Evolutionary conservation across 768 basidiomycete genomes (phyloP).

Genomic region (Butyriboletus loyo): DNA sequence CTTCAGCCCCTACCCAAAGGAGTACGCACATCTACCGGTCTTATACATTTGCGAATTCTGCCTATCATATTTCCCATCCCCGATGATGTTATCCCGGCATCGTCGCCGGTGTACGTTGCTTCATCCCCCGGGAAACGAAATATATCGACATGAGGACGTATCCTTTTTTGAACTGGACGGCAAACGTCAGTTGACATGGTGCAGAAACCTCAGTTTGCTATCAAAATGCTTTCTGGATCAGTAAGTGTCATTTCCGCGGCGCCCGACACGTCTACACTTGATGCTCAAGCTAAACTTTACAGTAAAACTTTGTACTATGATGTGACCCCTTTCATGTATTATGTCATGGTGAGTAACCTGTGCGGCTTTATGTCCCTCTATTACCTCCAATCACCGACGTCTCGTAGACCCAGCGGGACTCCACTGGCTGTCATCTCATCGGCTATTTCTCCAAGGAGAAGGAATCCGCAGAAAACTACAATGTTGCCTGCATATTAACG

Average conservation of each 20-base stretch:
- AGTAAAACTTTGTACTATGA: conserved; percentile 99
- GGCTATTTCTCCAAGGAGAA: conserved; percentile 99
- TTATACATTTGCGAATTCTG: conserved; percentile 99
- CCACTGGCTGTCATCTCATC: conserved; percentile 87
- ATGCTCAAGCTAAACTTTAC: conserved; percentile 22
- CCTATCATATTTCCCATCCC: conserved; percentile 86
- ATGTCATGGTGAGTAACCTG: conserved; percentile 78
- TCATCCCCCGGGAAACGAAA: conserved; percentile 98
- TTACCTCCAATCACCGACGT: conserved; percentile 8
- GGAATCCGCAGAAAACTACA: conserved; percentile 96
- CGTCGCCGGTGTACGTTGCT: conserved; percentile 85
- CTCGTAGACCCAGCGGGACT: conserved; percentile 74
- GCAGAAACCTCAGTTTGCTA: conserved; percentile 91
- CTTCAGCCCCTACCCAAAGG: conserved; percentile 98
- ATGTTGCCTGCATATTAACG: conserved; percentile 98
- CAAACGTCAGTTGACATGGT: conserved; percentile 92
- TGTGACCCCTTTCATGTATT: conserved; percentile 99
- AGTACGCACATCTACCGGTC: conserved; percentile 93
- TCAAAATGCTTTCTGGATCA: conserved; percentile 99
- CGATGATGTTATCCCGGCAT: conserved; percentile 89
- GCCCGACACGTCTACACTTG: not conserved
- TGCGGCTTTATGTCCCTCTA: conserved; percentile 9
- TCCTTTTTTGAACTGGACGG: conserved; percentile 99
- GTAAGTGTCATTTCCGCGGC: conserved; percentile 46
- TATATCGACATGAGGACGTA: conserved; percentile 95